phyloP scores from a whole-genome alignment of 805 yeast genomes.

The Metschnikowia vanudenii region DNA sequence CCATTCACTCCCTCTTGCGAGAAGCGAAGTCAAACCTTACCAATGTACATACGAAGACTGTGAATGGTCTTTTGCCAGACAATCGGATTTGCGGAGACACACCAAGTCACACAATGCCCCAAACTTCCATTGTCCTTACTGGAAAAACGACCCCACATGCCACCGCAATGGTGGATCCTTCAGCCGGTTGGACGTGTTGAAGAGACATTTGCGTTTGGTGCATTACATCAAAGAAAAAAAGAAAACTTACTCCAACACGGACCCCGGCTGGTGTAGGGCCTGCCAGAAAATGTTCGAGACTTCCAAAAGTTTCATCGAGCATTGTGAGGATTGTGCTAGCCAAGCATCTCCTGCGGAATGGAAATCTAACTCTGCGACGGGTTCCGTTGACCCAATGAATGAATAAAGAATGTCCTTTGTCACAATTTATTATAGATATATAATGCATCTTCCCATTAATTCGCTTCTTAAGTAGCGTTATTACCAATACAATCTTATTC shows the following conservation, averaged over 20 bases:
- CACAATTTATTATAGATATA: not conserved
- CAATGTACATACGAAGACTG: conserved; percentile 46
- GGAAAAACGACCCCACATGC: conserved; percentile 66
- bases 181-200: conserved; percentile 69
- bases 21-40: conserved; percentile 30
- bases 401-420: not conserved
- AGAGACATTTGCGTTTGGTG: conserved; percentile 67
- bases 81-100: conserved; percentile 69
- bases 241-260: conserved; percentile 31
- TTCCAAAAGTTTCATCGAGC: conserved; percentile 59
- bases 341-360: conserved; percentile 11
- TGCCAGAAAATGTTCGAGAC: conserved; percentile 58
- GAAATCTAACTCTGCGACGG: conserved; percentile 1
- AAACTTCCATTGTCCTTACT: conserved; percentile 68
- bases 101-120: conserved; percentile 65
- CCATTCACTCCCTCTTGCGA: not conserved
- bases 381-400: not conserved
- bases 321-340: conserved; percentile 61
- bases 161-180: conserved; percentile 77
- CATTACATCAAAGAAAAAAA: conserved; percentile 57
- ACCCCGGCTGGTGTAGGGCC: conserved; percentile 65
- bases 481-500: not conserved
- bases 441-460: conserved; percentile 1
- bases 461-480: not conserved
- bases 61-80: conserved; percentile 68